phyloP scores from a whole-genome alignment of 1,139 yeast species.

The Pneumocystis murina region DNA sequence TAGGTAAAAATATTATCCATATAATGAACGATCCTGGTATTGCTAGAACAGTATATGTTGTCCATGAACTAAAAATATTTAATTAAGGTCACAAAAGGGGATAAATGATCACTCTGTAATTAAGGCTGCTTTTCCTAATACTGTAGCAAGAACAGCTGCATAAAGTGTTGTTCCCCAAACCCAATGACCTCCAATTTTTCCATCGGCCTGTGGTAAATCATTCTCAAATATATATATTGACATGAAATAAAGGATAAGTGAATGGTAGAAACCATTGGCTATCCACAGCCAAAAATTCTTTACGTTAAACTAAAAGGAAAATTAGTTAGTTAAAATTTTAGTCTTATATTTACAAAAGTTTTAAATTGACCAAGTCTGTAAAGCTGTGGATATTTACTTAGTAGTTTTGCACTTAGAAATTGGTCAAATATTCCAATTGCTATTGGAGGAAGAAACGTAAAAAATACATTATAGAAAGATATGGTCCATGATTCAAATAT shows the following conservation, averaged over 20 bases:
- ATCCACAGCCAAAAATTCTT: conserved; percentile 97
- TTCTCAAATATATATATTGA: conserved; percentile 52
- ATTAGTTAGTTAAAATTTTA: not conserved
- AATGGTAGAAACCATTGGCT: conserved; percentile 84
- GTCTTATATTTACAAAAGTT: conserved; percentile 31
- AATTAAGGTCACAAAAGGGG: not conserved
- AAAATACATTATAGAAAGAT: conserved; percentile 88
- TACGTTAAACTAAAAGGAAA: conserved; percentile 44
- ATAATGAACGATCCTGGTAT: conserved; percentile 83
- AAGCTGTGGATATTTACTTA: conserved; percentile 83
- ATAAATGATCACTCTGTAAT: conserved; percentile 38
- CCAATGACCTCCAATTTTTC: conserved; percentile 81
- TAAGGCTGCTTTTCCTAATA: conserved; percentile 87
- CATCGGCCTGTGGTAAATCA: conserved; percentile 38
- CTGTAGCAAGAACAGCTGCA: conserved; percentile 77
- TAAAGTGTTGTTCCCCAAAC: conserved; percentile 85
- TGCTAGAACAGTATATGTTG: conserved; percentile 77
- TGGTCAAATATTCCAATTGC: conserved; percentile 95
- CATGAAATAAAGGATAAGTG: conserved; percentile 68
- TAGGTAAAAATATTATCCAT: conserved; percentile 80
- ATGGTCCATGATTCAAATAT: conserved; percentile 96
- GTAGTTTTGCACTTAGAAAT: conserved; percentile 75
- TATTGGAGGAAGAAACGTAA: conserved; percentile 90
- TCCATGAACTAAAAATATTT: conserved; percentile 45
- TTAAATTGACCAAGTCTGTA: conserved; percentile 83